phyloP scores from a whole-genome alignment of 1,284 basidiomycete genomes.

The Coniferiporia weirii region DNA sequence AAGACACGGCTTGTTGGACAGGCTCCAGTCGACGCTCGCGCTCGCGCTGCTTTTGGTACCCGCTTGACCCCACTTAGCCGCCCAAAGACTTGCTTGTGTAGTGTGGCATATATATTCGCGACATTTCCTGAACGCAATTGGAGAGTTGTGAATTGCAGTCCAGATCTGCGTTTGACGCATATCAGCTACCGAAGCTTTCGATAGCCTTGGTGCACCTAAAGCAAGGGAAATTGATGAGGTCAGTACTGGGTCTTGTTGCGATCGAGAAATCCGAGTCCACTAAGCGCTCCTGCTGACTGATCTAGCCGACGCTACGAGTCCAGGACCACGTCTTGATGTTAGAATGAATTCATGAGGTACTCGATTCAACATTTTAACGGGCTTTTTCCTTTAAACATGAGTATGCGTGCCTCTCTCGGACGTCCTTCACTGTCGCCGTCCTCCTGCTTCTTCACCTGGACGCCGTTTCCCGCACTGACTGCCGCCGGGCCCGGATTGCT shows the following conservation, averaged over 20 bases:
- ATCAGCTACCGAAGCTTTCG: conserved; percentile 76
- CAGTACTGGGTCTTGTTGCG: conserved; percentile 7
- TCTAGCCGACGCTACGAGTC: conserved; percentile 25
- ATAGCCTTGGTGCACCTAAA: conserved; percentile 79
- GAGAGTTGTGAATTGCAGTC: conserved; percentile 64
- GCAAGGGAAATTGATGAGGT: conserved; percentile 18
- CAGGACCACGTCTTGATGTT: conserved; percentile 6
- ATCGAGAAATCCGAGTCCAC: conserved; percentile 49
- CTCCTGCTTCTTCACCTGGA: conserved; percentile 37
- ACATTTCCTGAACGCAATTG: conserved; percentile 51
- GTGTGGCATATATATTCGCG: conserved; percentile 23
- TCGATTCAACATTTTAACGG: conserved; percentile 67
- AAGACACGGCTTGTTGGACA: too few relatives aligned
- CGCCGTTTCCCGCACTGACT: conserved; percentile 15
- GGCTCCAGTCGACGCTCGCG: too few relatives aligned
- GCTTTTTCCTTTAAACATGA: conserved; percentile 48
- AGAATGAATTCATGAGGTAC: conserved; percentile 64
- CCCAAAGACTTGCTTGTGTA: conserved; percentile 12
- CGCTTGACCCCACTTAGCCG: conserved; percentile 3
- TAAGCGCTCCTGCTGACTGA: conserved; percentile 69
- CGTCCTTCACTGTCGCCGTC: conserved; percentile 35
- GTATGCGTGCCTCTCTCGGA: conserved; percentile 6
- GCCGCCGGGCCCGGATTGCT: conserved; percentile 1
- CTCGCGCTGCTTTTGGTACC: conserved; percentile 9
- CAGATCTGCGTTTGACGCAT: conserved; percentile 64